Conservation (phyloP, 352 stramenopile genomes). For the Globisporangium emineosum region DNA sequence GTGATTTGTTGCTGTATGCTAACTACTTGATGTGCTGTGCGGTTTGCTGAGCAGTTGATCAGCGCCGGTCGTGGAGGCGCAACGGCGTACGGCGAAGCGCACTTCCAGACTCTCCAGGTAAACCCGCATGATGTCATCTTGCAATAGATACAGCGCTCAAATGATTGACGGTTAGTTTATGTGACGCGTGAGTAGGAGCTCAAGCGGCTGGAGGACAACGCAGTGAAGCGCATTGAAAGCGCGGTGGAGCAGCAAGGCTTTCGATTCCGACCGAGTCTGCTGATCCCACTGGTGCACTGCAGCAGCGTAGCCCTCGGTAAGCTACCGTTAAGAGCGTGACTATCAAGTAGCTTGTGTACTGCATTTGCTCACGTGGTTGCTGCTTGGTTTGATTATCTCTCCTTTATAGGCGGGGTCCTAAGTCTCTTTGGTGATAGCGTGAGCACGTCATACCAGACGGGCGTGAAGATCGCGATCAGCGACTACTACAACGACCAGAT, state of each 20-base stretch:
- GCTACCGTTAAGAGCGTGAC: not conserved
- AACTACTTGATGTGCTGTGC: not conserved
- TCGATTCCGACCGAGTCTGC: slow-evolving; percentile 71
- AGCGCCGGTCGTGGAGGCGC: slow-evolving; percentile 29
- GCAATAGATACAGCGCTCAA: too few species aligned
- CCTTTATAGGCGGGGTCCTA: slow-evolving; percentile 46
- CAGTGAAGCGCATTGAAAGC: slow-evolving; percentile 46
- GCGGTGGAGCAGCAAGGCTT: slow-evolving; percentile 35
- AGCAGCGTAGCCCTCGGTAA: slow-evolving; percentile 52
- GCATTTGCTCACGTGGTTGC: not conserved
- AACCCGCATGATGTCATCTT: not conserved
- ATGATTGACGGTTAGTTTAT: not conserved
- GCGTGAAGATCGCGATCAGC: slow-evolving; percentile 73
- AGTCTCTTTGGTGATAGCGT: slow-evolving; percentile 53
- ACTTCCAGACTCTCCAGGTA: slow-evolving; percentile 54
- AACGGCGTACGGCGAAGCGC: slow-evolving; percentile 32
- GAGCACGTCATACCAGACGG: slow-evolving; percentile 64
- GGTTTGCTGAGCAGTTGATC: slow-evolving; percentile 24
- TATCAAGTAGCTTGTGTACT: not conserved
- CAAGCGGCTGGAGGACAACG: slow-evolving; percentile 40
- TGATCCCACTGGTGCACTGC: slow-evolving; percentile 49
- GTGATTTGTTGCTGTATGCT: not conserved
- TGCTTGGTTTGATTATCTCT: too few species aligned
- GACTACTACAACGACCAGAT: slow-evolving; percentile 91
- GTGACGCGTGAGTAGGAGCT: slow-evolving; percentile 31